Base-by-base conservation (phyloP, 2,329 filamentous ascomycete genomes). In the Orbilia brochopaga region DNA sequence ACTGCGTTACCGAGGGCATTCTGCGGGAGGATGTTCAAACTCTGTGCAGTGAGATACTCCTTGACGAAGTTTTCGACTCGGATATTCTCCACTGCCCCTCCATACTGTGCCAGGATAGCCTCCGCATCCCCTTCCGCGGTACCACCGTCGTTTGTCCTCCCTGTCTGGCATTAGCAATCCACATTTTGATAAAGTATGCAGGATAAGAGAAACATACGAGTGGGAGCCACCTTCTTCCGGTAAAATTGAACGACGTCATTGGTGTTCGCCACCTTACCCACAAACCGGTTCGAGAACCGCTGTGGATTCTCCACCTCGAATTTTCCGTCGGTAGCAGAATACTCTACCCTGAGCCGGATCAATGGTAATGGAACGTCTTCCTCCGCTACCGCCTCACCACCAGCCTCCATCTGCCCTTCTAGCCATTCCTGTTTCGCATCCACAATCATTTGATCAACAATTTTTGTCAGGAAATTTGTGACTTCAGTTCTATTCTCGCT, bases 271-370 rank as follows among this genome's bases (percentile, higher is more conserved):
- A 99, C 93, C 77, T 87, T 90, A n/a, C 88, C 89, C 0, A 89
- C 85, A 76, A 97, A 99, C 1, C 92, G 86, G 78, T 96, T 96
- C 0, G 93, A 97, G 77, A 97, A 97, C 7, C 94, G 87, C 78
- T 97, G 94, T 0, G 94, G 92, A 73, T 99, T 99, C 79, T 97
- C 94, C 74, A 90, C 88, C 75, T 97, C 90, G 77, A 91, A 99
- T 37, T 87, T 86, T 13, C 91, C 92, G 30, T 95, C 91, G 0
- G 89, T 89, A 0, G 92, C 87, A 0, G 90, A 90, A 75, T 91
- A 94, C 77, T 99, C 94, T 0, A 99, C 92, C 73, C 92, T 91
- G 15, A 99, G 85, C 19, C 94, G 87, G 42, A 99, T 88, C 0
- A 99, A 83, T 0, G 94, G 94, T 35, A 94, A 81, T 0, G 93